Conservation (phyloP, 2,329 filamentous ascomycete genomes). For the Cordyceps militaris region DNA sequence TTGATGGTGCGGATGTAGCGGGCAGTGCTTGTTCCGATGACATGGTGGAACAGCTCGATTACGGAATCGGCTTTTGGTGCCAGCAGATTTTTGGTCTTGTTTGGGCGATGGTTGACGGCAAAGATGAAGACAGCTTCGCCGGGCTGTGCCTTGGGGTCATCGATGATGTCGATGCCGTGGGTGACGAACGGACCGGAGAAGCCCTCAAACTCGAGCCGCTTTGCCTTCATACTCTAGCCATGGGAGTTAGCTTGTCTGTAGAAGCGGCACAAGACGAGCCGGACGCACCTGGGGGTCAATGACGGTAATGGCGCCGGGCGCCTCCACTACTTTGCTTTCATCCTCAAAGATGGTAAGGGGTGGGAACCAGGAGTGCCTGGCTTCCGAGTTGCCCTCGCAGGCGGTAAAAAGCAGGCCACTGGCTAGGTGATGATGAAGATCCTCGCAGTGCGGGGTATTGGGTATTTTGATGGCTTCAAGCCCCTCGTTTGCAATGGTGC, state of each 20-base stretch:
- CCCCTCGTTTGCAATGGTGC: background rate
- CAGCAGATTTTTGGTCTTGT: slow-evolving; percentile 27
- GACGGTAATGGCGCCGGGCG: slow-evolving; percentile 41
- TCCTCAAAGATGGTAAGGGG: slow-evolving; percentile 35
- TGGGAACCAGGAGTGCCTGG: slow-evolving; percentile 47
- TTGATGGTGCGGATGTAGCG: slow-evolving; percentile 45
- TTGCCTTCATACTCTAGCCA: slow-evolving; percentile 36
- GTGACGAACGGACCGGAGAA: slow-evolving; percentile 49
- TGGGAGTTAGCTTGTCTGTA: background rate
- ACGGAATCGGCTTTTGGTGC: slow-evolving; percentile 40
- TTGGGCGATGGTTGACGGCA: slow-evolving; percentile 52
- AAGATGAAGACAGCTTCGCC: slow-evolving; percentile 48
- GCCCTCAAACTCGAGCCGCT: slow-evolving; percentile 39
- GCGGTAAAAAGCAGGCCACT: slow-evolving; percentile 48
- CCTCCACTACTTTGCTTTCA: slow-evolving; percentile 26
- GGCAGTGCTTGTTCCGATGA: slow-evolving; percentile 32
- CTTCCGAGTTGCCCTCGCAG: slow-evolving; percentile 39
- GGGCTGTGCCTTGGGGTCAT: slow-evolving; percentile 32
- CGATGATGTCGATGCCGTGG: slow-evolving; percentile 54
- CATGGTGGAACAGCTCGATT: slow-evolving; percentile 52
- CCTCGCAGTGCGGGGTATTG: slow-evolving; percentile 52
- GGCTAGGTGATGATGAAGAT: slow-evolving; percentile 47
- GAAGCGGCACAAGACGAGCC: background rate
- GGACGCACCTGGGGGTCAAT: slow-evolving; percentile 45
- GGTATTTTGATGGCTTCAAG: slow-evolving; percentile 35